phyloP scores from a whole-genome alignment of 805 yeast species.

The Saturnispora besseyi region DNA sequence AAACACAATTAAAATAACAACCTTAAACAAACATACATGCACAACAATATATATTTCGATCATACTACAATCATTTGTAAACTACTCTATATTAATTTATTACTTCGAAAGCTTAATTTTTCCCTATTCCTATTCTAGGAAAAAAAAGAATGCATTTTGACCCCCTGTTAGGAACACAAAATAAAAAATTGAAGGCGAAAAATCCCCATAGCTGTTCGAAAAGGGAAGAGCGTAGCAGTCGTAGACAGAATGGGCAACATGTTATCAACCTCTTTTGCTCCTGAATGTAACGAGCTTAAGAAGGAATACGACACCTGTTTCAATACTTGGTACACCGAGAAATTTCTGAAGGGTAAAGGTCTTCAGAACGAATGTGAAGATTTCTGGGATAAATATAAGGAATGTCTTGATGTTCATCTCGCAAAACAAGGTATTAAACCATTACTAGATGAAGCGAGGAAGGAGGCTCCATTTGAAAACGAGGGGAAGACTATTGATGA shows the following conservation, averaged over 20 bases:
- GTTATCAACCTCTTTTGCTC: constrained; percentile 88
- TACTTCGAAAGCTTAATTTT: no score
- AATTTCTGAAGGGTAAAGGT: constrained; percentile 55
- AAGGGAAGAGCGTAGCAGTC: background rate
- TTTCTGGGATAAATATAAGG: constrained; percentile 78
- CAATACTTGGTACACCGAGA: constrained; percentile 91
- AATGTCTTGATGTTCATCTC: constrained; percentile 70
- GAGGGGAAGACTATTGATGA: constrained; percentile 40
- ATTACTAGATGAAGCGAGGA: constrained; percentile 79
- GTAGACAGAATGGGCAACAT: constrained; percentile 49
- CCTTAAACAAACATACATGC: no score
- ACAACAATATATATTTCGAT: no score
- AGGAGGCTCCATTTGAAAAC: constrained; percentile 79
- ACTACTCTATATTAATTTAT: no score
- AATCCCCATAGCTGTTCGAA: background rate
- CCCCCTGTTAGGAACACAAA: no score
- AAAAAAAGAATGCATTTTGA: no score
- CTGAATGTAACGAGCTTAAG: constrained; percentile 87
- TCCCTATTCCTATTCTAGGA: no score
- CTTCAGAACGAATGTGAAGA: constrained; percentile 82
- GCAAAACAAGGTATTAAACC: constrained; percentile 70
- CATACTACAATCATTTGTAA: no score
- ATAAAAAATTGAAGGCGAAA: background rate
- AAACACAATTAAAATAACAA: no score
- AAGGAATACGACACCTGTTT: constrained; percentile 87